Base-by-base conservation (phyloP, 345 rosid genomes). In the rapeseed (Brassica napus) region DNA sequence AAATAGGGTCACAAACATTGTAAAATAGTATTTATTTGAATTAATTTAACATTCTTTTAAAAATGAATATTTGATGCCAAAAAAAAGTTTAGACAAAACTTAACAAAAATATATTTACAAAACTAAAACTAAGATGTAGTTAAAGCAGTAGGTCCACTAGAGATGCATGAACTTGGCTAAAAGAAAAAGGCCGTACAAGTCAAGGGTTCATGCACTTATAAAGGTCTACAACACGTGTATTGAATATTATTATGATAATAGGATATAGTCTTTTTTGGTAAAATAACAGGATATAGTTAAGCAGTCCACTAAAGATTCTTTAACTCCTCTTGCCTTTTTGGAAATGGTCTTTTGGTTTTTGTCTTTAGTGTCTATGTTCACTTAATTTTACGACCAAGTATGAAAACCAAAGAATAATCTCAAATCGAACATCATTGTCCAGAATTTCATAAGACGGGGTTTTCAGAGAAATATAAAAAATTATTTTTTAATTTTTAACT, bases 371-470 rank as follows among this genome's bases (percentile, higher is more conserved):
- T 63, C 83, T 47, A 80, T 16, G 11, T 80, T 39, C 79, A 62
- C 12, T 74, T 74, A 69, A 80, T 69, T 54, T 30, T 3, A 64
- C 15, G 83, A 80, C 83, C 71, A 68, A 34, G 60, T 80, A 34
- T 80, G 79, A 37, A 80, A 69, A 79, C 68, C 75, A 68, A 79
- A n/a, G 75, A 68, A 75, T 74, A 60, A 34, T 68, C 79, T 65
- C 26, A 69, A 63, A 35, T 34, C 18, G 18, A 16, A 16, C 18
- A 16, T 16, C 18, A 16, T 16, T 16, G 18, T 16, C 18, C 18
- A 16, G 18, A 16, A 16, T 16, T 16, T 16, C 18, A 0, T 16
- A 16, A 16, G 0, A 16, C 18, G 18, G 18, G 18, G 18, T 16
- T 16, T 16, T 16, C 18, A 16, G 18, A 16, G 18, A 0, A 16